Conservation (phyloP, 2,329 filamentous ascomycete genomes). For the Paradendryphiella salina region DNA sequence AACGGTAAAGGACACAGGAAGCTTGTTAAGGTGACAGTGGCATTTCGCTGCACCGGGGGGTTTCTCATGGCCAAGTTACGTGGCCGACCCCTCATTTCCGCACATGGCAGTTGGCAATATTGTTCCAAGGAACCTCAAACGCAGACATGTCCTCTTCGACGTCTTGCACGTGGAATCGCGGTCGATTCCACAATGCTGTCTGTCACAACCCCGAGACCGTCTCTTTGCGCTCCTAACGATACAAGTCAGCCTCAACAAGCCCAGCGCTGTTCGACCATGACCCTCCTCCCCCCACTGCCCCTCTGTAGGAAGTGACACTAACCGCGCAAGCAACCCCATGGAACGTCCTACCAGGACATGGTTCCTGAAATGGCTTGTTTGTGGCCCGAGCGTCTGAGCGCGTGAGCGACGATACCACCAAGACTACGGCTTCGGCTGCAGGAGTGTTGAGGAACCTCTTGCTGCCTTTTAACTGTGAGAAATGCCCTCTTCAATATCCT, state of each 20-base stretch:
- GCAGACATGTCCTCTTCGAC: constrained; percentile 2
- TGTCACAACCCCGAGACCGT: background rate
- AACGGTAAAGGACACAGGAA: background rate
- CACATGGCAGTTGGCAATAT: constrained; percentile 6
- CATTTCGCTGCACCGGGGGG: background rate
- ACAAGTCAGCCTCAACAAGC: too few relatives aligned
- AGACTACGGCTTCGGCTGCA: constrained; percentile 20
- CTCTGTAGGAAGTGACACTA: constrained; percentile 14
- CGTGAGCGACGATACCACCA: constrained; percentile 22
- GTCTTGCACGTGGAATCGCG: background rate
- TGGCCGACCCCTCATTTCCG: constrained; percentile 15
- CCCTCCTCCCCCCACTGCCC: background rate
- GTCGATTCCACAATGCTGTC: background rate
- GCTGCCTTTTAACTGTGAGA: constrained; percentile 19
- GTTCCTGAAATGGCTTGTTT: constrained; percentile 17
- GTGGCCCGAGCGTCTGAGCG: constrained; percentile 21
- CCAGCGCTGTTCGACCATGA: too few relatives aligned
- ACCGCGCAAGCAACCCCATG: constrained; percentile 26
- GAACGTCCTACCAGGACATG: constrained; percentile 17
- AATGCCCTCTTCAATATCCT: constrained; percentile 34
- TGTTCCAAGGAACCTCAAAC: background rate
- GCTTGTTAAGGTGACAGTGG: background rate
- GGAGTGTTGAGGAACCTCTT: constrained; percentile 9
- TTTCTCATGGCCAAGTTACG: constrained; percentile 9
- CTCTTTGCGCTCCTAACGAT: too few relatives aligned